Conservation (phyloP, 139 green algal genomes). For the Chlamydomonas eustigma region DNA sequence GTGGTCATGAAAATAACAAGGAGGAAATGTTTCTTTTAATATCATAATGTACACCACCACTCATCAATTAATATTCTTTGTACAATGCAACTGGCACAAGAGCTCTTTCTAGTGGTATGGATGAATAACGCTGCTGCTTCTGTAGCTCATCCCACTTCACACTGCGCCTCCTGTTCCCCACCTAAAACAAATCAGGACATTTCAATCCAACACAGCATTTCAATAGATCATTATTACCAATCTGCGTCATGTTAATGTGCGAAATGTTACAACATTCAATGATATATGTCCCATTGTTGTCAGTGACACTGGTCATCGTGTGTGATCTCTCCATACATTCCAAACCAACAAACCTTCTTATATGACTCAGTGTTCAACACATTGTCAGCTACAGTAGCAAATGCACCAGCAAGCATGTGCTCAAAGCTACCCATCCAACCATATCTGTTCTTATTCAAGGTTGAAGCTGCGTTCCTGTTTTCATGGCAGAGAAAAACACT, state of each 20-base stretch:
- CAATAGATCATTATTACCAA: neutral
- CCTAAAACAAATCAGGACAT: constrained; percentile 6
- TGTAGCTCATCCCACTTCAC: constrained; percentile 24
- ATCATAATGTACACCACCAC: too few species aligned
- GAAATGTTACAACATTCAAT: too few species aligned
- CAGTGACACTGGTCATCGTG: too few species aligned
- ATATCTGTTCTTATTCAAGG: constrained; percentile 9
- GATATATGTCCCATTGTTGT: too few species aligned
- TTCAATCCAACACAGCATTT: neutral
- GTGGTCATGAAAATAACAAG: too few species aligned
- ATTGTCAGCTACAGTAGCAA: neutral
- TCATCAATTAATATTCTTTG: neutral
- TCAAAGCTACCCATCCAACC: neutral
- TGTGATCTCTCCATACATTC: too few species aligned
- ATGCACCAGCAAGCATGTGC: neutral
- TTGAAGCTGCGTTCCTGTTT: constrained; percentile 1
- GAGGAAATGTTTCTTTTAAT: too few species aligned
- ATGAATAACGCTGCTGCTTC: neutral
- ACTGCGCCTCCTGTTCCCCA: constrained; percentile 26
- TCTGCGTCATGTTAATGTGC: too few species aligned
- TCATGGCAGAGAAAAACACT: neutral
- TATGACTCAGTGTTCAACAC: neutral
- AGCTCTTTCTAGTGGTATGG: constrained; percentile 6
- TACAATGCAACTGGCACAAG: constrained; percentile 2
- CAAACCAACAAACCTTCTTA: too few species aligned